Evolutionary conservation across 2,329 filamentous ascomycete genomes (phyloP), one percentile per base, ranked within the genome.

Genomic region (Diaporthe humulicola): DNA sequence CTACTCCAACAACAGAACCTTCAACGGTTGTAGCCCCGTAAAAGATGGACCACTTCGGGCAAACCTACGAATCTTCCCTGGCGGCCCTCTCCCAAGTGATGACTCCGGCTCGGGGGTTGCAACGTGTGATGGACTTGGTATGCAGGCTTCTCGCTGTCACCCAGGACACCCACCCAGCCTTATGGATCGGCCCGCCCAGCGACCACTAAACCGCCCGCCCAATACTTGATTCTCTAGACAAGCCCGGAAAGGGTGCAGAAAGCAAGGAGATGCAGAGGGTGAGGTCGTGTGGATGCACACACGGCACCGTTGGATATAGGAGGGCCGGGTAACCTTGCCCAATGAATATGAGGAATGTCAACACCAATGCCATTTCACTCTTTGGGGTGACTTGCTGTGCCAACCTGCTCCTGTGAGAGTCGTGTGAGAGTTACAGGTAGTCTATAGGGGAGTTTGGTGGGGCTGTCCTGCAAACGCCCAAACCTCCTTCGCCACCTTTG

Each of bases 101-200:
- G 36, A 14, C 3, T 50, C 48, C 48, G 19, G 22, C 19, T 42
- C 36, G 4, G 58, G n/a, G 36, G 10, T 25, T 42, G 58, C 36
- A 42, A 17, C 36, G 6, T 61, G 58, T n/a, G 14, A 14, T 8
- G 3, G 9, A 17, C 38, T 61, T 8, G 58, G n/a, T 9, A 61
- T 61, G 58, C 58, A 61, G 36, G 58, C 58, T 14, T 40, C 58
- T 3, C 58, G 58, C n/a, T 61, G 58, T 42, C 58, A 61, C n/a
- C 58, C 58, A n/a, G 57, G 57, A 12, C 42, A 48, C 42, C 42
- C 3, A 19, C 2, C 42, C 42, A 48, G 17, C 42, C 22, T 48
- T 22, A 48, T 48, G 42, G 42, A 48, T 8, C 42, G 19, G 42
- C 42, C 42, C 4, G 42, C 42, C 42, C 42, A 48, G 42, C 42